A percentile compares a stretch with the other conserved stretches of the same genome.
phyloP scores from a whole-genome alignment of 306 rosid species.

The Begonia loranthoides region DNA sequence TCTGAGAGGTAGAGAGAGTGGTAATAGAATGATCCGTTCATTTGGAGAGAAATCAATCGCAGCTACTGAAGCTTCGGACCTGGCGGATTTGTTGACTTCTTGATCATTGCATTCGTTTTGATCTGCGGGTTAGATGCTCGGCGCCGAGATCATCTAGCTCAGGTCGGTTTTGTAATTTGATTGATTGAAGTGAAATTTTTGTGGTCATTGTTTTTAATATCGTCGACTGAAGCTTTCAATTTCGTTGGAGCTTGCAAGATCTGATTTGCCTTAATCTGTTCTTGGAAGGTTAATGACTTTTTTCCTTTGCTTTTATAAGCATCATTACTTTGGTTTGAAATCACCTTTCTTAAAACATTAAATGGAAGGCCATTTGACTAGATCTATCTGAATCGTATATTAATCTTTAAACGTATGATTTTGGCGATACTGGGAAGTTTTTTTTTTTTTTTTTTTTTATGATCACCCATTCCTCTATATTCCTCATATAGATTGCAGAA shows the following conservation, averaged over 20 bases:
- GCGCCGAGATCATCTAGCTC: slow-evolving; percentile 27
- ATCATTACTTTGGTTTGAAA: no score
- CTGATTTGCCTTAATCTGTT: slow-evolving; percentile 15
- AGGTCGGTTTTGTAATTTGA: slow-evolving; percentile 9
- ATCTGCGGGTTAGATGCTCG: slow-evolving; percentile 25
- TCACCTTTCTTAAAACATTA: no score
- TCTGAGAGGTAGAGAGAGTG: no score
- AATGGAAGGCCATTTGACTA: no score
- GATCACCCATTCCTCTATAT: no score
- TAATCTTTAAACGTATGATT: no score
- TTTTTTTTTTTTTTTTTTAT: no score
- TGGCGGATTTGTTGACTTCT: slow-evolving; percentile 1
- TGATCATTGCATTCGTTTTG: not conserved
- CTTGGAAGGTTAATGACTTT: not conserved
- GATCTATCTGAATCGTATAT: no score
- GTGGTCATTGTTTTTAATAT: not conserved
- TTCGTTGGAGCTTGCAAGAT: slow-evolving; percentile 22
- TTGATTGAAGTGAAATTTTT: not conserved
- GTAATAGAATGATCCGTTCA: no score
- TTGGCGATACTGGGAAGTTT: no score
- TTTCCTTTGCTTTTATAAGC: no score
- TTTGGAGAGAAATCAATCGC: slow-evolving; percentile 6
- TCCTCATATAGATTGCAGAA: no score
- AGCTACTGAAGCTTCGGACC: slow-evolving; percentile 34
- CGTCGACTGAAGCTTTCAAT: slow-evolving; percentile 3